phyloP scores from a whole-genome alignment of 73 alveolate genomes.

The Blepharisma japonicum region DNA sequence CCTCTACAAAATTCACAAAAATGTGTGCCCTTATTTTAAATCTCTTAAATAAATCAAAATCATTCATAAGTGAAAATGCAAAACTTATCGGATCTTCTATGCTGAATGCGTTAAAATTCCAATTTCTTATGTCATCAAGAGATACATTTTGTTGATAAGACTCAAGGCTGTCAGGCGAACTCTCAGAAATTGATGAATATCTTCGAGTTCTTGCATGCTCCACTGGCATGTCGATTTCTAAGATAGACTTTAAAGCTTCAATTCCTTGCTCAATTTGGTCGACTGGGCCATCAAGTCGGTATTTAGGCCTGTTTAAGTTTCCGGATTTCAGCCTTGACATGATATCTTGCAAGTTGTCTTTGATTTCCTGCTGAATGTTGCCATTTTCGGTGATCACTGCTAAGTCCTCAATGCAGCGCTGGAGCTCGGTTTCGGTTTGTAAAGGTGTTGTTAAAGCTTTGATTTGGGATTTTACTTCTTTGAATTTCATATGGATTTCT shows the following conservation, averaged over 20 bases:
- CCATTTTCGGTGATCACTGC: not conserved
- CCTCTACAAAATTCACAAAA: not conserved
- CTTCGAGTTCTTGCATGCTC: not conserved
- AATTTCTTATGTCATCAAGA: not conserved
- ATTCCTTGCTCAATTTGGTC: not conserved
- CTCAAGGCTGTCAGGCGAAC: not conserved
- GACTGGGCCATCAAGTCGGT: too few relatives aligned
- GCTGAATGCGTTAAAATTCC: not conserved
- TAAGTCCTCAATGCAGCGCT: not conserved
- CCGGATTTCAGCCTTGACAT: not conserved
- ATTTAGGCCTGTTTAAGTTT: not conserved
- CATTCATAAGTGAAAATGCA: not conserved
- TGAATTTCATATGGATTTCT: not conserved
- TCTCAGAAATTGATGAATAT: not conserved
- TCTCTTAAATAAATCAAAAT: not conserved
- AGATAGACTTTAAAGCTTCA: not conserved
- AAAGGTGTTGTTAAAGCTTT: not conserved
- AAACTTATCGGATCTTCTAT: not conserved
- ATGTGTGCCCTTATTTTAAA: not conserved
- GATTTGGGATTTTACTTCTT: not conserved
- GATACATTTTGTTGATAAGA: not conserved
- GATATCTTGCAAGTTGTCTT: not conserved
- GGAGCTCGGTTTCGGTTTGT: not conserved
- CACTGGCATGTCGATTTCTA: not conserved
- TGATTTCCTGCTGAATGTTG: not conserved